These are phyloP conservation scores for Ceratonia siliqua DNA, from an alignment of 306 rosid genomes.

Conservation along the genomic window DNA sequence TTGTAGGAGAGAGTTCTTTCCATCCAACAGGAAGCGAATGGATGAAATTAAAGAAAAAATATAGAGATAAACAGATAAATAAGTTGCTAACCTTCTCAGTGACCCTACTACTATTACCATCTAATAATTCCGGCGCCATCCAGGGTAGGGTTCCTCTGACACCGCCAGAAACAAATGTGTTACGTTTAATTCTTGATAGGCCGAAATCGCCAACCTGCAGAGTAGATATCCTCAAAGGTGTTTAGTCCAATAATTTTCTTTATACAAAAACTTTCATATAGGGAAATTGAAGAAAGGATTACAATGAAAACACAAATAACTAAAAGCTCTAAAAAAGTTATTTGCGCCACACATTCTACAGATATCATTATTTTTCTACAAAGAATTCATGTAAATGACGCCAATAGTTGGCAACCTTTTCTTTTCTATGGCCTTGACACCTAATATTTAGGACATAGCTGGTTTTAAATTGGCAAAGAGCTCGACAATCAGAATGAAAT, in stretches of 20 bases:
- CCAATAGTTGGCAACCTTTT: neutral
- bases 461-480: neutral
- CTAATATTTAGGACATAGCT: neutral
- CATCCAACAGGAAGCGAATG: neutral
- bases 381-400: neutral
- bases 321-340: neutral
- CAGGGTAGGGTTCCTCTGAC: constrained; percentile 98
- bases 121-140: constrained; percentile 96
- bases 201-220: constrained; percentile 92
- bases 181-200: constrained; percentile 81
- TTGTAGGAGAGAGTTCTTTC: neutral
- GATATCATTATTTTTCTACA: neutral
- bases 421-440: neutral
- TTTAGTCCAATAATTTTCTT: constrained; percentile 27
- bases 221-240: constrained; percentile 28
- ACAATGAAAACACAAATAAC: neutral
- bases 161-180: constrained; percentile 92
- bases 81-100: constrained; percentile 79
- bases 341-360: neutral
- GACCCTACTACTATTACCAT: constrained; percentile 77
- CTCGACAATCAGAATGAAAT: neutral
- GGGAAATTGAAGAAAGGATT: neutral
- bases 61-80: neutral
- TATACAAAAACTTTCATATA: neutral
- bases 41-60: neutral